Percentiles rank a stretch among this genome's conserved stretches.
phyloP scores from a whole-genome alignment of 1,139 yeast genomes.

The Magnusiomyces paraingens region DNA sequence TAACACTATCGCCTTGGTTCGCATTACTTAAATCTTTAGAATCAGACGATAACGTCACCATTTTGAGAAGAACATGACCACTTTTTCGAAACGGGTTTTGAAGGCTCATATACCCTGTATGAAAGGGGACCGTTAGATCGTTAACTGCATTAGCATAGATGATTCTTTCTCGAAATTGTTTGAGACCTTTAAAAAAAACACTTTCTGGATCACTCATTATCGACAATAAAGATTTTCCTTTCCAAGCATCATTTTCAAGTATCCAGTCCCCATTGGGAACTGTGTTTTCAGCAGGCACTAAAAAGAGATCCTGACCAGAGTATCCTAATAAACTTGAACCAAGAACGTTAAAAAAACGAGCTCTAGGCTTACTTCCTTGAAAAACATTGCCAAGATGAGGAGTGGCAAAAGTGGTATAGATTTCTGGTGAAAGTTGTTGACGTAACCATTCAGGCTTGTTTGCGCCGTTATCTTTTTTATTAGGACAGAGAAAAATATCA shows the following conservation, averaged over 20 bases:
- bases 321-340: slow-evolving; percentile 65
- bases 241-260: slow-evolving; percentile 3
- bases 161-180: slow-evolving; percentile 49
- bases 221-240: slow-evolving; percentile 30
- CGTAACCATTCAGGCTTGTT: slow-evolving; percentile 6
- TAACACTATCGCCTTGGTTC: background rate
- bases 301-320: slow-evolving; percentile 68
- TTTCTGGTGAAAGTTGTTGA: slow-evolving; percentile 9
- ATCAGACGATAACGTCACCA: background rate
- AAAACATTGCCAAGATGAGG: slow-evolving; percentile 77
- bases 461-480: slow-evolving; percentile 5
- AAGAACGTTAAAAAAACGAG: slow-evolving; percentile 45
- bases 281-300: slow-evolving; percentile 42
- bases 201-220: slow-evolving; percentile 51
- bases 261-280: background rate
- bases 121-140: slow-evolving; percentile 60
- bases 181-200: slow-evolving; percentile 49
- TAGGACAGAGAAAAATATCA: background rate
- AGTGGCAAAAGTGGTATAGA: slow-evolving; percentile 74
- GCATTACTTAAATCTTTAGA: background rate
- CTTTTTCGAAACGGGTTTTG: slow-evolving; percentile 41
- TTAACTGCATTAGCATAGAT: slow-evolving; percentile 68
- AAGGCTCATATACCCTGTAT: slow-evolving; percentile 44
- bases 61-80: slow-evolving; percentile 17
- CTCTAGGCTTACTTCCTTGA: slow-evolving; percentile 37